Conservation (phyloP, 2,329 filamentous ascomycete species). For the Microsporum canis region DNA sequence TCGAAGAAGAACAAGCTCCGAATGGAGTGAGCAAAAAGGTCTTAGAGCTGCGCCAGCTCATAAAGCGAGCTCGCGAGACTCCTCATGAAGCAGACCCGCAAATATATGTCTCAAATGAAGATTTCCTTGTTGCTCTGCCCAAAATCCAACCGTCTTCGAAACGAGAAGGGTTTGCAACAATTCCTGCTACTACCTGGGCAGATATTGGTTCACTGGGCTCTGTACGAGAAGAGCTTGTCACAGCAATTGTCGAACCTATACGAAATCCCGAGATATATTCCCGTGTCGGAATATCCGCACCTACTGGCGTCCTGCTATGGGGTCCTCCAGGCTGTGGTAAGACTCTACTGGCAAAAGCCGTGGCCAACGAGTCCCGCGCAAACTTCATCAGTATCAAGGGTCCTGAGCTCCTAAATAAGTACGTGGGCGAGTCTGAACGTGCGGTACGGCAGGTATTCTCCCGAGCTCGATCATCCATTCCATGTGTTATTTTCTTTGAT, state of each 20-base stretch:
- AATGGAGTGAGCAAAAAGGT: conserved; percentile 29
- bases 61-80: conserved; percentile 43
- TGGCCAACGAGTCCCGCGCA: conserved; percentile 87
- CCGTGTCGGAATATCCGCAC: conserved; percentile 64
- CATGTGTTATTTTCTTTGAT: conserved; percentile 96
- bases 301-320: conserved; percentile 86
- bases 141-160: conserved; percentile 70
- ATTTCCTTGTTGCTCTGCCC: conserved; percentile 66
- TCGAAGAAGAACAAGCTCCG: conserved; percentile 30
- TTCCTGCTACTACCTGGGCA: conserved; percentile 85
- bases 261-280: conserved; percentile 66
- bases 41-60: conserved; percentile 40
- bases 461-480: conserved; percentile 71
- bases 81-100: conserved; percentile 44
- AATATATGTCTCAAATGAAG: conserved; percentile 49
- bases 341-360: conserved; percentile 88
- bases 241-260: conserved; percentile 84
- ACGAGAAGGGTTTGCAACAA: conserved; percentile 86
- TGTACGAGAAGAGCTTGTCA: conserved; percentile 71
- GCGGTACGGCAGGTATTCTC: conserved; percentile 86
- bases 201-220: conserved; percentile 75
- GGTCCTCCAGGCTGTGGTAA: conserved; percentile 95
- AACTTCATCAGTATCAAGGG: conserved; percentile 99
- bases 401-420: conserved; percentile 93
- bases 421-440: conserved; percentile 89